phyloP scores from a whole-genome alignment of 352 stramenopile species.

The Globisporangium rhizosaccharum region DNA sequence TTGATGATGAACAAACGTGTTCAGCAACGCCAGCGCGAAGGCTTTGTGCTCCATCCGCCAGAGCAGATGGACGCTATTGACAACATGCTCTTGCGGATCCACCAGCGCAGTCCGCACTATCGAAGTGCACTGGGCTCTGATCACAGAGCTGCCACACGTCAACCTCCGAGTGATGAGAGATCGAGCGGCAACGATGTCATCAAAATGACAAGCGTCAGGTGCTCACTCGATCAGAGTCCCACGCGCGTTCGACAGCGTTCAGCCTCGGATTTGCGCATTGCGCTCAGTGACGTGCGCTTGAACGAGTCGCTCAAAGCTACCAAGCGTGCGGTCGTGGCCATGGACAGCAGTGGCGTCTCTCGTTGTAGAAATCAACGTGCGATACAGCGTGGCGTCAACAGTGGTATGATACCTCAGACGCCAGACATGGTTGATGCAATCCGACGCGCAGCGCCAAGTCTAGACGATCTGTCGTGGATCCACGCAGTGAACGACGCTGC shows the following conservation, averaged over 20 bases:
- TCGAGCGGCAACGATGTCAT: not conserved
- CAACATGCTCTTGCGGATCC: conserved; percentile 5
- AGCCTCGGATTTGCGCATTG: conserved; percentile 2
- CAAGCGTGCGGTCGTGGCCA: not conserved
- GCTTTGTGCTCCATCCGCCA: conserved; percentile 17
- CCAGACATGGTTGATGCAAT: not conserved
- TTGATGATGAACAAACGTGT: conserved; percentile 28
- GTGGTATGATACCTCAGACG: too few species aligned
- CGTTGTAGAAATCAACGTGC: too few species aligned
- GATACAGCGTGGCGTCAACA: too few species aligned
- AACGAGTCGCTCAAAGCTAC: conserved; percentile 5
- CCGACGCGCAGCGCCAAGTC: too few species aligned
- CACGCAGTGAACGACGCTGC: conserved; percentile 1
- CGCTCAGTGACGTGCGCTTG: conserved; percentile 12
- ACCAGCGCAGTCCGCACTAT: conserved; percentile 2
- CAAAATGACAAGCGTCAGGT: not conserved
- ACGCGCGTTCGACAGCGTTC: conserved; percentile 15
- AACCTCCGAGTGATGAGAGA: not conserved
- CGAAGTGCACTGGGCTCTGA: not conserved
- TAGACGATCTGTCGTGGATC: not conserved
- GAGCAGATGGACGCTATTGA: conserved; percentile 17
- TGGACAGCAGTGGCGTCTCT: not conserved
- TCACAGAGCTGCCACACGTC: not conserved
- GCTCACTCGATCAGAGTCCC: conserved; percentile 13
- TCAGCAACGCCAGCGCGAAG: conserved; percentile 8